Base-by-base conservation (phyloP, 495 filamentous ascomycete genomes). In the Podospora fimiseda region DNA sequence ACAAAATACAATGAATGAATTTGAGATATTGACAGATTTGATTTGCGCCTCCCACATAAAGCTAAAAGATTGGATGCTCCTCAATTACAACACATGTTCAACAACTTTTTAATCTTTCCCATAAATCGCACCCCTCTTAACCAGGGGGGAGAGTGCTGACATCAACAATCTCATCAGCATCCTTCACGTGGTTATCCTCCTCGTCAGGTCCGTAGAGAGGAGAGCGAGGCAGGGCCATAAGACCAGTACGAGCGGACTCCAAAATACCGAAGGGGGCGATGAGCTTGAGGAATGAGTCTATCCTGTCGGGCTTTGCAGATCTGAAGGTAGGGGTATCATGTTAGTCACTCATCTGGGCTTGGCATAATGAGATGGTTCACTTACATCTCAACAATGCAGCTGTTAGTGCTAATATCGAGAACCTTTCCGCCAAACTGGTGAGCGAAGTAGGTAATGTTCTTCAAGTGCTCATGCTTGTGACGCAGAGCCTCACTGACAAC, bases 361-460 rank as follows among this genome's bases (percentile, higher is more conserved):
- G 37, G n/a, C 24, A 41, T 1, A 21, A 11, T 33, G 15, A 30
- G 15, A 19, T 24, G 38, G 1, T n/a, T 21, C 47, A 83, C 88
- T 79, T 80, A 93, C 89, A 98, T 69, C 69, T 98, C 93, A 57
- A 98, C 90, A 72, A 97, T 96, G 73, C 92, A 96, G 74, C 92
- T 96, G 67, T 89, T 96, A 57, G 85, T 96, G 73, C 89, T 95
- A 59, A 98, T 97, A 74, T 98, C 93, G 68, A 96, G 70, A 18
- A 98, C 86, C 72, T 98, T 98, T 42, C 93, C 93, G 20, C 90
- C 90, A 69, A 98, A 98, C 65, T 98, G 93, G 74, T 96, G 93
- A 14, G 92, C 85, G 66, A 98, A 80, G 69, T 94, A 88, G 43
- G 91, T 97, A 63, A 98, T 93, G 24, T 83, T 88, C 74, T 87